phyloP scores from a whole-genome alignment of 768 basidiomycete species.

The Boletellus sp. region DNA sequence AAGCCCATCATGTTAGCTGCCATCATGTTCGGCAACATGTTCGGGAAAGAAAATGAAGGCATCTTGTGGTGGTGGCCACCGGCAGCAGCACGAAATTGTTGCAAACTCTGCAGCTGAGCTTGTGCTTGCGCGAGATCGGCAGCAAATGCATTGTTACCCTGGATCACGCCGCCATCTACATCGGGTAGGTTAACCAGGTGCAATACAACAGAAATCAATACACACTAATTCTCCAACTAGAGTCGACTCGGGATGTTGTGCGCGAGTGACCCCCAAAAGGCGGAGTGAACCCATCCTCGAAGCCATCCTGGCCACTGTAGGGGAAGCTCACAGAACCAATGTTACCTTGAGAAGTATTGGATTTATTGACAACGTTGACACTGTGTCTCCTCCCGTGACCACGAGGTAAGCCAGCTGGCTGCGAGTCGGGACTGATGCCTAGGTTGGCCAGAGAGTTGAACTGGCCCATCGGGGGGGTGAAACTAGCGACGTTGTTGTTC shows the following conservation, averaged over 20 bases:
- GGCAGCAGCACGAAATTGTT: conserved; percentile 94
- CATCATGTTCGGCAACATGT: conserved; percentile 97
- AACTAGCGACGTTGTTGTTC: conserved; percentile 35
- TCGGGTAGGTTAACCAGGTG: conserved; percentile 9
- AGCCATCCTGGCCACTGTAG: conserved; percentile 56
- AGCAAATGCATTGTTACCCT: conserved; percentile 61
- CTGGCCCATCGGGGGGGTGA: conserved; percentile 53
- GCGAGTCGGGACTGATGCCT: conserved; percentile 59
- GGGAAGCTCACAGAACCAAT: conserved; percentile 50
- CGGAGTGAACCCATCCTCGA: conserved; percentile 78
- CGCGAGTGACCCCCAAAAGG: conserved; percentile 68
- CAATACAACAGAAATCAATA: conserved; percentile 12
- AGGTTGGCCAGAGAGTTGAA: conserved; percentile 54
- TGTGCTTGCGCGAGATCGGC: conserved; percentile 95
- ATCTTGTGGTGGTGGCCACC: conserved; percentile 96
- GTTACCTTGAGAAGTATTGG: conserved; percentile 41
- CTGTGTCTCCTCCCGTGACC: conserved; percentile 89
- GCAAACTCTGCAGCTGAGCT: conserved; percentile 91
- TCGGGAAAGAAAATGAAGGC: conserved; percentile 96
- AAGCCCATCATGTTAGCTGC: conserved; percentile 95
- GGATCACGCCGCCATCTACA: conserved; percentile 69
- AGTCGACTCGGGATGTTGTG: conserved; percentile 71
- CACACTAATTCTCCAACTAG: conserved; percentile 88
- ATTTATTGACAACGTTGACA: conserved; percentile 86
- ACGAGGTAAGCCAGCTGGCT: conserved; percentile 63